phyloP scores from a whole-genome alignment of 1,284 basidiomycete genomes.

The Ceratobasidium theobromae region DNA sequence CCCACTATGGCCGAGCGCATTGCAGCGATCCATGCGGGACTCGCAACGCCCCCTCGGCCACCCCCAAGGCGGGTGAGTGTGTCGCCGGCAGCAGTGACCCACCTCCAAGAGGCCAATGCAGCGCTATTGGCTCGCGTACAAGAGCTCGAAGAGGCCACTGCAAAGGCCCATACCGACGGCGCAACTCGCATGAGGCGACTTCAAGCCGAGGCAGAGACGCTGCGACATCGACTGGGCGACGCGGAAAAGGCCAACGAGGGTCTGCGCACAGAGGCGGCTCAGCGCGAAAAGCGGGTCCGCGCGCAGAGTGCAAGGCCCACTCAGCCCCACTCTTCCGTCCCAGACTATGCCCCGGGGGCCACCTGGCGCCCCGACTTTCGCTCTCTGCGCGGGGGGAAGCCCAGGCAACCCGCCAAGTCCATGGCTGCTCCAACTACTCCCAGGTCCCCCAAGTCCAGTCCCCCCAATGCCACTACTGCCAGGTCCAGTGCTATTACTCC shows the following conservation, averaged over 20 bases:
- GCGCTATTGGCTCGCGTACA: slow-evolving; percentile 16
- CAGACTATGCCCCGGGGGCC: slow-evolving; percentile 18
- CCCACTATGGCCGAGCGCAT: slow-evolving; percentile 23
- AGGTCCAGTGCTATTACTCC: not conserved
- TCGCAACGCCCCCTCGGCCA: not conserved
- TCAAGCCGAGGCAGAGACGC: slow-evolving; percentile 12
- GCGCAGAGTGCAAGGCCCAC: slow-evolving; percentile 5
- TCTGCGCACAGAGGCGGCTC: slow-evolving; percentile 5
- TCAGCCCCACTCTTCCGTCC: not conserved
- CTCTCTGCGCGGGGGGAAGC: not conserved
- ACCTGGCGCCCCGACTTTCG: slow-evolving; percentile 22
- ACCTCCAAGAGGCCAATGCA: slow-evolving; percentile 22
- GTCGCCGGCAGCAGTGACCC: slow-evolving; percentile 1
- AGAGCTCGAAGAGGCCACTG: slow-evolving; percentile 24
- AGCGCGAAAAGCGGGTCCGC: not conserved
- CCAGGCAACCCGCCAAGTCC: not conserved
- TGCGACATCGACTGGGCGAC: slow-evolving; percentile 10
- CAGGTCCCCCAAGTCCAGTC: not conserved
- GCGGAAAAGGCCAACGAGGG: slow-evolving; percentile 27
- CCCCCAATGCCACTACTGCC: not conserved
- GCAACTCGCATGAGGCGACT: slow-evolving; percentile 17
- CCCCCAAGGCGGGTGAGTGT: slow-evolving; percentile 8
- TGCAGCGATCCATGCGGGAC: slow-evolving; percentile 12
- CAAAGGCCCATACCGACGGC: slow-evolving; percentile 14
- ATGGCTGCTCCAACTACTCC: not conserved